phyloP scores from a whole-genome alignment of 305 asterid species.

The Petunia hybrid region DNA sequence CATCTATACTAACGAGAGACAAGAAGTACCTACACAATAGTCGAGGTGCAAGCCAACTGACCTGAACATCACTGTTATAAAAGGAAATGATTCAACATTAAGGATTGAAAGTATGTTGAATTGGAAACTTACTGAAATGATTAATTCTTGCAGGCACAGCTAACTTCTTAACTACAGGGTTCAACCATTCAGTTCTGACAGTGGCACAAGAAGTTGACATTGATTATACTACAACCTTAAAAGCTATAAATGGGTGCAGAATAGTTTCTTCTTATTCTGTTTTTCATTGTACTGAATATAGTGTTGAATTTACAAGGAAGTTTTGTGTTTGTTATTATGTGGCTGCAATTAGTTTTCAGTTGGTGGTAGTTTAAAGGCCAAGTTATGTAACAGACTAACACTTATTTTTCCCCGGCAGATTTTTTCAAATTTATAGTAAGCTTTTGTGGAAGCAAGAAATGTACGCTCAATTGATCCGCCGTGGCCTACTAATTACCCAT shows the following conservation, averaged over 20 bases:
- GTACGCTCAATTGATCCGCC: not conserved
- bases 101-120: not conserved
- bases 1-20: no score
- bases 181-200: slow-evolving; percentile 48
- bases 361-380: slow-evolving; percentile 56
- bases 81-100: no score
- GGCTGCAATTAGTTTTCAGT: slow-evolving; percentile 43
- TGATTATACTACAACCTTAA: slow-evolving; percentile 31
- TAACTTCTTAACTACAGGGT: slow-evolving; percentile 39
- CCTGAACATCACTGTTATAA: no score
- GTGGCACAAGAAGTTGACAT: slow-evolving; percentile 65
- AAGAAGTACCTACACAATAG: no score
- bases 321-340: slow-evolving; percentile 37
- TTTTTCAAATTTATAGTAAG: not conserved
- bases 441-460: not conserved
- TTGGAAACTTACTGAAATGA: slow-evolving; percentile 53
- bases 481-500: not conserved
- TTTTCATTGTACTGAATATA: not conserved
- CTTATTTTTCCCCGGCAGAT: not conserved
- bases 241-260: not conserved
- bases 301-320: not conserved
- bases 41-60: no score
- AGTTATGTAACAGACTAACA: slow-evolving; percentile 36
- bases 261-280: not conserved
- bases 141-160: slow-evolving; percentile 43